Evolutionary conservation across 1,139 yeast genomes (phyloP), one percentile per base, ranked within the genome.

Genomic region (Protomyces gravidus): DNA sequence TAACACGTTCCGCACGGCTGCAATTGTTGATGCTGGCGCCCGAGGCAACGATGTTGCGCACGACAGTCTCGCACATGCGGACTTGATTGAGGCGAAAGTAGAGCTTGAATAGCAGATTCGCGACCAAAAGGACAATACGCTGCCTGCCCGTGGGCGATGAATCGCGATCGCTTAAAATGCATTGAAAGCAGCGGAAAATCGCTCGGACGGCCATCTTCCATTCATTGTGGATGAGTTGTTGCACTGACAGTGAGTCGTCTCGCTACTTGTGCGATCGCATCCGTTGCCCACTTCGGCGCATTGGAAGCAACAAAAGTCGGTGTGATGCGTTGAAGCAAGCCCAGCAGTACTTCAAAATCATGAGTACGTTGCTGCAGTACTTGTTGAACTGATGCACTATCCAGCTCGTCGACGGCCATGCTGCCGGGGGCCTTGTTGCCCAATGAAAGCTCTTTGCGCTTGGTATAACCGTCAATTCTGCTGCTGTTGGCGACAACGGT

Each of bases 1-100:
- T 85, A 3, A 86, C 76, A 60, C 80, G 81, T 63, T 84, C 83
- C 1, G 80, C 71, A 48, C 73, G 71, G 3, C 81, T 74, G 61
- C 32, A 53, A 17, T 6, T 45, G 19, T 32, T 49, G 64, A 83
- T 76, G 45, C 69, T 70, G 27, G 65, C 56, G n/a, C 63, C 63
- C 13, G 62, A 60, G 36, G 62, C 55, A n/a, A 61, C 27, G 25
- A 61, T 46, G 49, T 61, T 61, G 15, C 59, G 55, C 33, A 55
- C 45, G 27, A 61, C 46, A 17, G 62, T 61, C 17, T 59, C 61
- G 39, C 61, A 58, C 26, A 58, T 61, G 7, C 61, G 62, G 27
- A 57, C 32, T 32, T 61, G 63, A 17, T 57, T 53, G 28, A 61
- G 56, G 17, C 61, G 59, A 50, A 62, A 61, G 53, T 55, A 61